Evolutionary conservation across 495 filamentous ascomycete species (phyloP), one percentile per base, ranked within the genome.

Genomic region (Annulohypoxylon maeteangense): DNA sequence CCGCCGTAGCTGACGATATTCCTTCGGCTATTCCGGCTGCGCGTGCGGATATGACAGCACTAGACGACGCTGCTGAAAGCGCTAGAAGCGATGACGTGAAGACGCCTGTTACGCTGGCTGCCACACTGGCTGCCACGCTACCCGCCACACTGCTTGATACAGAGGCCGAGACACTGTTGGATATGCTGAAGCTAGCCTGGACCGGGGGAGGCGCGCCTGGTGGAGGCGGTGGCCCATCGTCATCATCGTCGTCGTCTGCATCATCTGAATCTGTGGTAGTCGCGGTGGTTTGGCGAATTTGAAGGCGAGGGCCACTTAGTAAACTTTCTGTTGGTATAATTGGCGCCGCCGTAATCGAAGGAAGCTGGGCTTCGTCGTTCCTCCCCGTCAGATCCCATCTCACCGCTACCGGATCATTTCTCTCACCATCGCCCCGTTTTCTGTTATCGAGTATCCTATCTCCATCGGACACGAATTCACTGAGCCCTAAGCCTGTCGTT

Each of bases 131-230:
- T n/a, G n/a, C n/a, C n/a, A n/a, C n/a, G n/a, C n/a, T n/a, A n/a
- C n/a, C n/a, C 6, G 32, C 32, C 32, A 36, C 36, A 23, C 59
- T 70, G 7, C 47, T 64, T 14, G 73, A 74, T 18, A 70, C 62
- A 36, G 40, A 51, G 14, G 20, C 16, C 25, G 69, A 72, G 1
- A 72, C 60, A 10, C 55, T 59, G 42, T 23, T 56, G 7, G 69
- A 67, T 34, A 64, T 22, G 6, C 56, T 58, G 56, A 7, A 57
- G 11, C 23, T 47, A 18, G 12, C 31, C 16, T 22, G 31, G 12
- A 3, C 34, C 10, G 32, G 54, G 3, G 4, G 4, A 1, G 32
- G 54, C 7, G 10, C n/a, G 22, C 34, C 54, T 57, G 32, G 32
- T 14, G 53, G 31, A 22, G 34, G 48, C 10, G 11, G 22, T 16